A percentile compares a stretch with the other conserved stretches of the same genome.
Conservation (phyloP, 2,329 filamentous ascomycete species). For the Rhinocladiella mackenziei region DNA sequence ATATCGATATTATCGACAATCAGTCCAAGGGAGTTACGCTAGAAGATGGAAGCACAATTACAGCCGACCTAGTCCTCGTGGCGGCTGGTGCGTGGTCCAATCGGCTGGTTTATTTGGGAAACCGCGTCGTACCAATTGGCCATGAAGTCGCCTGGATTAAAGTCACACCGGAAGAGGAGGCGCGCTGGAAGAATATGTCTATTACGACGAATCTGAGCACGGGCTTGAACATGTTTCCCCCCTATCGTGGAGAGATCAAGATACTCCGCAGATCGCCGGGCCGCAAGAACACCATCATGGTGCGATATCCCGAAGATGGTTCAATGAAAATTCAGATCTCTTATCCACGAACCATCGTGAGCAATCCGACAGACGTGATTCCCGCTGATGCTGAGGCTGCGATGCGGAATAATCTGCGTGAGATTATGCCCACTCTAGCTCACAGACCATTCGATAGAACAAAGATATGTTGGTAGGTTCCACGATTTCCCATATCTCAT, state of each 20-base stretch:
- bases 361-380: constrained; percentile 29
- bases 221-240: constrained; percentile 33
- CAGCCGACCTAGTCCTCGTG: constrained; percentile 22
- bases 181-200: constrained; percentile 31
- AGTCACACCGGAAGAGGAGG: constrained; percentile 28
- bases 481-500: constrained; percentile 2
- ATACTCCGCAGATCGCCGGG: constrained; percentile 29
- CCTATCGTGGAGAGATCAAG: constrained; percentile 32
- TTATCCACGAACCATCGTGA: constrained; percentile 28
- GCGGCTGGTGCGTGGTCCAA: constrained; percentile 31
- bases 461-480: constrained; percentile 30
- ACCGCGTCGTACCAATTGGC: constrained; percentile 19
- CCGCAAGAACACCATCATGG: constrained; percentile 27
- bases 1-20: constrained; percentile 6
- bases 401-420: constrained; percentile 26
- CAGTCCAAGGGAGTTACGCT: constrained; percentile 22
- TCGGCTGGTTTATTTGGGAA: constrained; percentile 26
- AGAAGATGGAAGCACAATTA: constrained; percentile 20
- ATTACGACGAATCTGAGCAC: constrained; percentile 32
- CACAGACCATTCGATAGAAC: constrained; percentile 28
- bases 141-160: constrained; percentile 32
- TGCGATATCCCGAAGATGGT: constrained; percentile 28
- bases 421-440: constrained; percentile 30
- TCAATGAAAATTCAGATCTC: constrained; percentile 24
- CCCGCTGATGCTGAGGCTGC: constrained; percentile 28